phyloP scores from a whole-genome alignment of 495 filamentous ascomycete genomes.

The Xeromyces bisporus region DNA sequence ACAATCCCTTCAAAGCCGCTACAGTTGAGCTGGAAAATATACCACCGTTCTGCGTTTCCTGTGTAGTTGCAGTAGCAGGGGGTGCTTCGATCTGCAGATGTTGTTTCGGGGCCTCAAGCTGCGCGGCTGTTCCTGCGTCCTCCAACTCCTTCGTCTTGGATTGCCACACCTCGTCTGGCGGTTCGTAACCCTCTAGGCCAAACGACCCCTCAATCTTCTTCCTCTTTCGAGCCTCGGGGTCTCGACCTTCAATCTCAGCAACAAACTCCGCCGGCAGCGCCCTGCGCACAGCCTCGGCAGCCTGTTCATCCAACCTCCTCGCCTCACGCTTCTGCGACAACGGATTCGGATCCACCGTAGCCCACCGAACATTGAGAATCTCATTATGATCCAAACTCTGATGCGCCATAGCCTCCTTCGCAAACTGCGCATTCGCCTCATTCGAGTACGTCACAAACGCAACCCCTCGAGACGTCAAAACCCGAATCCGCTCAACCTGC shows the following conservation, averaged over 20 bases:
- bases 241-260: slow-evolving; percentile 82
- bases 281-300: slow-evolving; percentile 83
- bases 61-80: slow-evolving; percentile 5
- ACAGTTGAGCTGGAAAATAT: slow-evolving; percentile 73
- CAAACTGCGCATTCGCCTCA: slow-evolving; percentile 76
- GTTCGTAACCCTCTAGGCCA: slow-evolving; percentile 81
- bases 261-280: slow-evolving; percentile 88
- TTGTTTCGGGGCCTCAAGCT: slow-evolving; percentile 29
- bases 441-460: slow-evolving; percentile 82
- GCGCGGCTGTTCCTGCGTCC: slow-evolving; percentile 18
- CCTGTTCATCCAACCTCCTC: slow-evolving; percentile 82
- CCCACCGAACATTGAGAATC: slow-evolving; percentile 93
- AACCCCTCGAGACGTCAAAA: slow-evolving; percentile 81
- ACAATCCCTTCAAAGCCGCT: slow-evolving; percentile 43
- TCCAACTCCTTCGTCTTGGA: slow-evolving; percentile 40
- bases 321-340: slow-evolving; percentile 88
- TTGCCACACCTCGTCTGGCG: slow-evolving; percentile 89
- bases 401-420: slow-evolving; percentile 80
- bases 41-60: slow-evolving; percentile 27
- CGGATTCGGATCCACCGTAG: slow-evolving; percentile 90
- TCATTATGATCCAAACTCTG: slow-evolving; percentile 77
- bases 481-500: slow-evolving; percentile 68
- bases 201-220: slow-evolving; percentile 82
- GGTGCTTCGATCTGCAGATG: slow-evolving; percentile 27
- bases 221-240: slow-evolving; percentile 69